phyloP scores from a whole-genome alignment of 441 rosid species.

The Gossypium davidsonii region DNA sequence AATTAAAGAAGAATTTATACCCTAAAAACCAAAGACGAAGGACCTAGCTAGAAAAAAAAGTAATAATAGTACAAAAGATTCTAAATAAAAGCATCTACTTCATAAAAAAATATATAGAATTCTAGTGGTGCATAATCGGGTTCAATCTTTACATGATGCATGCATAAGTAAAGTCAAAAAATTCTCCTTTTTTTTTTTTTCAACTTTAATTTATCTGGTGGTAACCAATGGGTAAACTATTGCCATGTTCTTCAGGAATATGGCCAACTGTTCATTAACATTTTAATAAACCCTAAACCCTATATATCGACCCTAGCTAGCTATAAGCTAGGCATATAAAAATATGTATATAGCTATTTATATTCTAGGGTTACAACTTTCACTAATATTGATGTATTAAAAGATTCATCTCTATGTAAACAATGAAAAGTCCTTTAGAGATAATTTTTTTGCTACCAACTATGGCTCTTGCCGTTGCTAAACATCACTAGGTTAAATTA shows the following conservation, averaged over 20 bases:
- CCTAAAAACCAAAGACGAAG: background rate
- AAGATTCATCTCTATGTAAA: background rate
- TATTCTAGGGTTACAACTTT: background rate
- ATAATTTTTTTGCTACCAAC: no score
- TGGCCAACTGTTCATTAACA: background rate
- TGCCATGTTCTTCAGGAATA: conserved; percentile 2
- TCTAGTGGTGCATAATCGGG: background rate
- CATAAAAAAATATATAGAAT: background rate
- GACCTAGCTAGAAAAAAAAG: background rate
- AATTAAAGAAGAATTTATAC: background rate
- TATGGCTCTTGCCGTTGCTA: background rate
- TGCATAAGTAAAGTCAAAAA: background rate
- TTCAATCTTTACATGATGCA: background rate
- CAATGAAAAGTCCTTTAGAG: background rate
- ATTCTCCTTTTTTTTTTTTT: background rate
- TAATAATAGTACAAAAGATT: conserved; percentile 2
- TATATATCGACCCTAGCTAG: conserved; percentile 2
- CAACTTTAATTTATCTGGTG: background rate
- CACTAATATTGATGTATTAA: background rate
- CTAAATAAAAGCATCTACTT: conserved; percentile 8
- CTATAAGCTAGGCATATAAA: background rate
- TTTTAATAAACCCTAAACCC: background rate
- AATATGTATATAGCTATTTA: background rate
- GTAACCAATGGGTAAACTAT: background rate
- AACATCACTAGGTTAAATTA: background rate